Conservation (phyloP, 257 asterid genomes). For the Ehretia macrophylla region DNA sequence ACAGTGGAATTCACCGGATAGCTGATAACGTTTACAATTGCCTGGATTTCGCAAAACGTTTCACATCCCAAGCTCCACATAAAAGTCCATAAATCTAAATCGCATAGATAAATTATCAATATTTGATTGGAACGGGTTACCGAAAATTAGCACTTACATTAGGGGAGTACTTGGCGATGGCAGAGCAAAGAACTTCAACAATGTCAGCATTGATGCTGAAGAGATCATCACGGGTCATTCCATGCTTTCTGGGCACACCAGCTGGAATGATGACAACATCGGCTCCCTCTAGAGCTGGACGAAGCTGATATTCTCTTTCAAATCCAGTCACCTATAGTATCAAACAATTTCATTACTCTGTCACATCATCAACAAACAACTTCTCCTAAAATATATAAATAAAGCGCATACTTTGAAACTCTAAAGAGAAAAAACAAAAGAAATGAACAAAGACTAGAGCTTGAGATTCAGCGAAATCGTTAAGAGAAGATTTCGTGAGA, state of each 20-base stretch:
- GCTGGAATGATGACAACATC: constrained; percentile 91
- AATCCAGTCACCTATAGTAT: constrained; percentile 53
- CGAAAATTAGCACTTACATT: constrained; percentile 32
- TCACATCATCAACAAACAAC: background rate
- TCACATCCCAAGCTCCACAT: background rate
- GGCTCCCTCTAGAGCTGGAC: constrained; percentile 70
- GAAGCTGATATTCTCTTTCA: constrained; percentile 71
- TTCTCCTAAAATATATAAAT: background rate
- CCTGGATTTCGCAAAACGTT: constrained; percentile 31
- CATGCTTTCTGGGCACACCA: constrained; percentile 97
- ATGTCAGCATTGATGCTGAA: constrained; percentile 87
- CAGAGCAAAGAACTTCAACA: constrained; percentile 75
- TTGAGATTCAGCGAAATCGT: too few species aligned
- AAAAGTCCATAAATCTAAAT: too few species aligned
- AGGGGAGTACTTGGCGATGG: constrained; percentile 85
- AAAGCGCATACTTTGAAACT: too few species aligned
- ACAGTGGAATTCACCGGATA: constrained; percentile 92
- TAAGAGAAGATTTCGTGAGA: too few species aligned
- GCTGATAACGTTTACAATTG: constrained; percentile 82
- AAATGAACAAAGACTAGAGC: too few species aligned
- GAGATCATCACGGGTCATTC: constrained; percentile 95
- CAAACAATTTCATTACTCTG: background rate
- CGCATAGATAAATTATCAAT: background rate
- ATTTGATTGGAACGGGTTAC: background rate
- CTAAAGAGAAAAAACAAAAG: too few species aligned